phyloP scores from a whole-genome alignment of 768 basidiomycete genomes.

The Clitopilus hobsonii region DNA sequence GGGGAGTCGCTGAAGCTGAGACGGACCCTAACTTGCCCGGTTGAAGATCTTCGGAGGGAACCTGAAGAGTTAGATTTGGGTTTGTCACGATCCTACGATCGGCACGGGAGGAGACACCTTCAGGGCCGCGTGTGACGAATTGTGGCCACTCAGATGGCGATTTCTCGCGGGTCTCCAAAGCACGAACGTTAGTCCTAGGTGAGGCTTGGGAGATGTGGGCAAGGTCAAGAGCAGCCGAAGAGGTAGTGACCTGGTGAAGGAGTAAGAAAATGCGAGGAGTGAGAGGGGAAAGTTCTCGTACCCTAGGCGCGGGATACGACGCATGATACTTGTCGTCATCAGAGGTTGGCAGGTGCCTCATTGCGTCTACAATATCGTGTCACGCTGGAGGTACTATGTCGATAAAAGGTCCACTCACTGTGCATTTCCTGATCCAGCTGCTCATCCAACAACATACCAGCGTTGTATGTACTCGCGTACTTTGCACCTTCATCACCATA shows the following conservation, averaged over 20 bases:
- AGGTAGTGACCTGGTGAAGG: constrained; percentile 61
- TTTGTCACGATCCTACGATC: constrained; percentile 75
- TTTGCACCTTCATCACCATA: constrained; percentile 54
- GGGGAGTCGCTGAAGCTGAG: constrained; percentile 62
- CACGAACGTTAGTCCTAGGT: constrained; percentile 58
- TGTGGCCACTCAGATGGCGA: constrained; percentile 89
- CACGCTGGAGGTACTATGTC: constrained; percentile 8
- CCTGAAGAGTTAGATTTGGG: constrained; percentile 62
- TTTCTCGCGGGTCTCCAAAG: constrained; percentile 58
- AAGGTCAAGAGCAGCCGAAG: constrained; percentile 90
- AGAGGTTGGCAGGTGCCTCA: constrained; percentile 81
- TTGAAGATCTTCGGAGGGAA: constrained; percentile 46
- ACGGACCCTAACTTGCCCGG: constrained; percentile 38
- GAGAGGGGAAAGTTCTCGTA: constrained; percentile 21
- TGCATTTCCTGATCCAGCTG: constrained; percentile 94
- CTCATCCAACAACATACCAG: constrained; percentile 89
- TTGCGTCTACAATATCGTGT: constrained; percentile 55
- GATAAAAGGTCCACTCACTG: constrained; percentile 47
- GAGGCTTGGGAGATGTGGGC: constrained; percentile 86
- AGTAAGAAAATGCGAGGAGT: constrained; percentile 1
- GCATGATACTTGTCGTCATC: constrained; percentile 84
- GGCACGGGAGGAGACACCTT: constrained; percentile 45
- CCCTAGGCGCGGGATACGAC: constrained; percentile 58
- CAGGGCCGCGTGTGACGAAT: constrained; percentile 65
- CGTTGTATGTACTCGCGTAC: constrained; percentile 66